These are phyloP conservation scores for Artemisia tridentata DNA, from an alignment of 129 eudicot species.

Conservation along the genomic window DNA sequence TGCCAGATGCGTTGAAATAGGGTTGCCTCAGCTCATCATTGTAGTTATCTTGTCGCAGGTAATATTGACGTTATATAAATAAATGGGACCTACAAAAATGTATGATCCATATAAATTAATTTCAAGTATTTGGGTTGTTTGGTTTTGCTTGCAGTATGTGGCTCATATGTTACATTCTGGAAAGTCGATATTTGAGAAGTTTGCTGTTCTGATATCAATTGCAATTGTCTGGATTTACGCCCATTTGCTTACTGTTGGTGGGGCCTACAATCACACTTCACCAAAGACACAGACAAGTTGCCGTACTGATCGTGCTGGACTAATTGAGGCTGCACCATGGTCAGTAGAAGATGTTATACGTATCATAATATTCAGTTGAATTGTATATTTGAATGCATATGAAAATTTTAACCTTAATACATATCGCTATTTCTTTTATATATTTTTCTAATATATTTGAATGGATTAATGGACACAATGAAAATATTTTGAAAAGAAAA, in stretches of 20 bases:
- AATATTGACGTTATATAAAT: conserved; percentile 4
- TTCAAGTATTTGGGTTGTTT: conserved; percentile 5
- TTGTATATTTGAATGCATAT: too few species aligned
- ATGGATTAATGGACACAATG: neutral
- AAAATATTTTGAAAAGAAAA: neutral
- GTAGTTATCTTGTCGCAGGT: conserved; percentile 63
- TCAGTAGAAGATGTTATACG: conserved; percentile 23
- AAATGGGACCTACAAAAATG: neutral
- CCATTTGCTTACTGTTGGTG: conserved; percentile 83
- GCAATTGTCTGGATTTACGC: conserved; percentile 90
- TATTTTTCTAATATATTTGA: neutral
- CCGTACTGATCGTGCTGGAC: conserved; percentile 87
- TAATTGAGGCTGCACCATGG: conserved; percentile 81
- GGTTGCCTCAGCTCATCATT: conserved; percentile 66
- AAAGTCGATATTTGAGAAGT: conserved; percentile 54
- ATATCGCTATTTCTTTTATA: too few species aligned
- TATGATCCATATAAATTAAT: neutral
- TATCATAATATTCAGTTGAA: too few species aligned
- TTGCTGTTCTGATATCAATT: conserved; percentile 61
- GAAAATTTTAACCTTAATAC: too few species aligned
- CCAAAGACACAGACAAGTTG: conserved; percentile 69
- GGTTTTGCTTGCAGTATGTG: conserved; percentile 46
- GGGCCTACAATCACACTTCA: conserved; percentile 66
- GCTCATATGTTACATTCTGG: conserved; percentile 48
- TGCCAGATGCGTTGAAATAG: conserved; percentile 73